A percentile compares a stretch with the other conserved stretches of the same genome.
Conservation (phyloP, 2,329 filamentous ascomycete species). For the Didymella glomerata region DNA sequence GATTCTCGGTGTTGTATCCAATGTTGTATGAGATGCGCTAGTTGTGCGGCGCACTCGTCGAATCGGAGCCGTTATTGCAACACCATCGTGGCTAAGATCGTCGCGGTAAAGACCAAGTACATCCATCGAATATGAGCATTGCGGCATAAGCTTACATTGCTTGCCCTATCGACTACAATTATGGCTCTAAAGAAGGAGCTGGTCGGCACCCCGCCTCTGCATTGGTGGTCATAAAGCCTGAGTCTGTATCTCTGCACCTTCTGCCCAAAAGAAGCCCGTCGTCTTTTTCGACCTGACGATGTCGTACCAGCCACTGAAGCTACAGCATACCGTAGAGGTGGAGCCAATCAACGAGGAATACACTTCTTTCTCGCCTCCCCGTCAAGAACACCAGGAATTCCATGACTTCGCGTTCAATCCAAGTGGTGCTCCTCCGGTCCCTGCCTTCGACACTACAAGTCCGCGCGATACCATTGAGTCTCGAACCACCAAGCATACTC, state of each 20-base stretch:
- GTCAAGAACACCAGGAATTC: neutral
- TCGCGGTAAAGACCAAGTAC: neutral
- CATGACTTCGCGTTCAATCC: neutral
- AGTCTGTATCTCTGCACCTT: neutral
- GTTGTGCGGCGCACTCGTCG: neutral
- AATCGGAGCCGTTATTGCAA: neutral
- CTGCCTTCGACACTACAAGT: neutral
- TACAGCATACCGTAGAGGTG: neutral
- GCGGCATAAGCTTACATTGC: neutral
- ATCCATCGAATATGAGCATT: neutral
- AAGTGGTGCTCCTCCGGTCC: neutral
- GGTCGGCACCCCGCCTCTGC: neutral
- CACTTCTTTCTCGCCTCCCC: neutral
- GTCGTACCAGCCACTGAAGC: neutral
- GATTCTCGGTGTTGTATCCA: neutral
- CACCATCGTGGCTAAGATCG: neutral
- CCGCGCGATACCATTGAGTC: neutral
- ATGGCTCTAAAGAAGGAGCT: neutral
- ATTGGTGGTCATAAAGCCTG: neutral
- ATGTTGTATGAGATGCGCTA: neutral
- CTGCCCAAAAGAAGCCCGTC: neutral
- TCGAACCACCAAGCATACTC: neutral
- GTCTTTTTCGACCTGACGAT: neutral
- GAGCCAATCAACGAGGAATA: neutral
- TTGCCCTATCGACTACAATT: neutral